Evolutionary conservation across 1,139 yeast species (phyloP).

Genomic region (Eremothecium coryli): DNA sequence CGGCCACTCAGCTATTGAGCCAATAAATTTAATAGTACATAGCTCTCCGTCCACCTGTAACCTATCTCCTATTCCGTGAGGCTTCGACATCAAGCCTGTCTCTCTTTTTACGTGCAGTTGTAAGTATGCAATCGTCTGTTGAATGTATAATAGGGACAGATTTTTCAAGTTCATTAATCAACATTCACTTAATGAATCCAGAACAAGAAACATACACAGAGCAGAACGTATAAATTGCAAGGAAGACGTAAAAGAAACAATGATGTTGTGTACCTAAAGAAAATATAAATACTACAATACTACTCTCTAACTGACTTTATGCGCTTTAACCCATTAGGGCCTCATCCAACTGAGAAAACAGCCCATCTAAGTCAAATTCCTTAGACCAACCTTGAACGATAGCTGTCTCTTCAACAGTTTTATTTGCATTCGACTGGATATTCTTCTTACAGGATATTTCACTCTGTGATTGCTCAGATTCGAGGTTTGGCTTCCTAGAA

Average conservation of each 20-base stretch:
- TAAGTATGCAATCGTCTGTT: neutral
- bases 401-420: slow-evolving; percentile 61
- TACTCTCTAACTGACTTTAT: no score
- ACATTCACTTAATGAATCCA: neutral
- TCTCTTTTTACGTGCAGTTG: no score
- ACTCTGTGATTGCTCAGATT: slow-evolving; percentile 19
- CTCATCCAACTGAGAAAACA: slow-evolving; percentile 39
- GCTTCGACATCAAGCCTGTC: no score
- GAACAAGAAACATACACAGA: neutral
- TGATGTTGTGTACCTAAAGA: no score
- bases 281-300: no score
- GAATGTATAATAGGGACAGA: neutral
- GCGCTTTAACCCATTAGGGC: slow-evolving; percentile 20
- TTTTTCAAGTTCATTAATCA: neutral
- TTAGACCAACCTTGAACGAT: slow-evolving; percentile 88
- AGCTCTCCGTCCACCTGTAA: slow-evolving; percentile 40
- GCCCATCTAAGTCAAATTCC: slow-evolving; percentile 85
- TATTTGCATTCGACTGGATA: slow-evolving; percentile 13
- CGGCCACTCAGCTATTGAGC: slow-evolving; percentile 57
- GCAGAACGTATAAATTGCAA: neutral
- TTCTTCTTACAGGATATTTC: slow-evolving; percentile 4
- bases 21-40: slow-evolving; percentile 59
- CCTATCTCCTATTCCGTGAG: slow-evolving; percentile 34
- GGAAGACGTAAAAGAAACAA: no score
- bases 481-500: slow-evolving; percentile 37